A percentile compares a stretch with the other conserved stretches of the same genome.
Conservation (phyloP, 768 basidiomycete species). For the Hemileccinum impolitum region DNA sequence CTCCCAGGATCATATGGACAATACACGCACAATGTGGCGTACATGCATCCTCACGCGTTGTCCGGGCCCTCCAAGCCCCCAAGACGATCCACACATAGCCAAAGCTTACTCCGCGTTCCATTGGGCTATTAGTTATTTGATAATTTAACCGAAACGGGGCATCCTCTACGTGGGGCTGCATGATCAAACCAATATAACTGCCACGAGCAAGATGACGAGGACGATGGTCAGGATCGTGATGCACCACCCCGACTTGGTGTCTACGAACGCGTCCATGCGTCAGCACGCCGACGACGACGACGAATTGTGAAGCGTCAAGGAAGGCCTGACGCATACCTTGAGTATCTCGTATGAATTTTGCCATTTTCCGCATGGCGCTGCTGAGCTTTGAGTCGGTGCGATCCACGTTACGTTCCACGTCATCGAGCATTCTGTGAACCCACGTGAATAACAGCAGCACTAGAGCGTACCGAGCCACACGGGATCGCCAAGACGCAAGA, state of each 20-base stretch:
- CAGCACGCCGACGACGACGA: slow-evolving; percentile 8
- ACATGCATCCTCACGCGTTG: too few species aligned
- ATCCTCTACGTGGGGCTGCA: slow-evolving; percentile 3
- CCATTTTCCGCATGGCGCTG: slow-evolving; percentile 64
- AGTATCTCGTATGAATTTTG: slow-evolving; percentile 79
- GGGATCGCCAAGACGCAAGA: slow-evolving; percentile 9
- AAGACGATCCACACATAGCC: too few species aligned
- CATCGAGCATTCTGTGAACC: slow-evolving; percentile 66
- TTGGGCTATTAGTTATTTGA: slow-evolving; percentile 6
- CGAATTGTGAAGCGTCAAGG: background rate
- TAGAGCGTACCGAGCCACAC: too few species aligned
- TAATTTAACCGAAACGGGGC: slow-evolving; percentile 16
- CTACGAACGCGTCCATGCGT: slow-evolving; percentile 33
- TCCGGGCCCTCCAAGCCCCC: too few species aligned
- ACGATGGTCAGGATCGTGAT: slow-evolving; percentile 82
- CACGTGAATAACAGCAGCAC: background rate
- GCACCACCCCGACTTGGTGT: slow-evolving; percentile 88
- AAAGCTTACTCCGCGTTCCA: background rate
- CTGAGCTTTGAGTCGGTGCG: slow-evolving; percentile 60
- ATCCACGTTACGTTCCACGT: slow-evolving; percentile 74
- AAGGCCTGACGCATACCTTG: slow-evolving; percentile 48
- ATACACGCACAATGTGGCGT: too few species aligned
- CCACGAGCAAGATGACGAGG: slow-evolving; percentile 69
- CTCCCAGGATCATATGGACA: background rate
- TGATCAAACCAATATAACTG: slow-evolving; percentile 69